These are phyloP conservation scores for Trichoderma sp. DNA, from an alignment of 2,329 filamentous ascomycete species.

Conservation along the genomic window DNA sequence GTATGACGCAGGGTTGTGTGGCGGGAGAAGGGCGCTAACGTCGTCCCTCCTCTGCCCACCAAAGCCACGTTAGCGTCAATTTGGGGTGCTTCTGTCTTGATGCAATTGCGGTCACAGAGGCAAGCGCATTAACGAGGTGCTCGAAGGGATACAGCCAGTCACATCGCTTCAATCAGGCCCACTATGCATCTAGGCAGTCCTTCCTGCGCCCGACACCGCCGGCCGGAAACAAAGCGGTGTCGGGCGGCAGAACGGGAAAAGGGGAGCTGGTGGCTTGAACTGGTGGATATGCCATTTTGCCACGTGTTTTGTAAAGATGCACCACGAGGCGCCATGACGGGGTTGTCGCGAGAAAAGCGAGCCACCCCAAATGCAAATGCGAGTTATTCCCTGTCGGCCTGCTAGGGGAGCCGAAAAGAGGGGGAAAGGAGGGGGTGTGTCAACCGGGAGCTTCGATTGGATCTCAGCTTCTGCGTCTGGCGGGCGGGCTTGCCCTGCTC, in stretches of 20 bases:
- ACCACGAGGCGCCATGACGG: conserved; percentile 25
- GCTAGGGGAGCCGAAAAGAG: background rate
- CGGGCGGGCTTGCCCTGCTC: background rate
- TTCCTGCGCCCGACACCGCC: conserved; percentile 3
- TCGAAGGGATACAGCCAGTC: background rate
- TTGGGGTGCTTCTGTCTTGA: background rate
- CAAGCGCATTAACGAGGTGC: background rate
- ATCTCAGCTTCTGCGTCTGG: background rate
- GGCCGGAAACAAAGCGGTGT: background rate
- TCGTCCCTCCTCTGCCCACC: background rate
- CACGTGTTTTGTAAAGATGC: conserved; percentile 38
- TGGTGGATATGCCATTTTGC: conserved; percentile 33
- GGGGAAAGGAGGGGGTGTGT: conserved; percentile 3
- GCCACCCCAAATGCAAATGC: conserved; percentile 14
- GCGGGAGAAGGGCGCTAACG: conserved; percentile 9
- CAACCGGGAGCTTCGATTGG: background rate
- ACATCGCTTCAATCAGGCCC: background rate
- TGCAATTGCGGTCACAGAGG: background rate
- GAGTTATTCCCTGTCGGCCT: conserved; percentile 6
- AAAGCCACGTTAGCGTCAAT: background rate
- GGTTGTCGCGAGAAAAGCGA: background rate
- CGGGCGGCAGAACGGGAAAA: conserved; percentile 6
- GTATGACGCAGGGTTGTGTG: conserved; percentile 4
- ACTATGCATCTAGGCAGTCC: conserved; percentile 5
- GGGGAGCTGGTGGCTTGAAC: conserved; percentile 14